Percentiles rank a stretch among this genome's conserved stretches.
Evolutionary conservation across 1,284 basidiomycete species (phyloP).

Genomic region (Sphagnurus paluster): DNA sequence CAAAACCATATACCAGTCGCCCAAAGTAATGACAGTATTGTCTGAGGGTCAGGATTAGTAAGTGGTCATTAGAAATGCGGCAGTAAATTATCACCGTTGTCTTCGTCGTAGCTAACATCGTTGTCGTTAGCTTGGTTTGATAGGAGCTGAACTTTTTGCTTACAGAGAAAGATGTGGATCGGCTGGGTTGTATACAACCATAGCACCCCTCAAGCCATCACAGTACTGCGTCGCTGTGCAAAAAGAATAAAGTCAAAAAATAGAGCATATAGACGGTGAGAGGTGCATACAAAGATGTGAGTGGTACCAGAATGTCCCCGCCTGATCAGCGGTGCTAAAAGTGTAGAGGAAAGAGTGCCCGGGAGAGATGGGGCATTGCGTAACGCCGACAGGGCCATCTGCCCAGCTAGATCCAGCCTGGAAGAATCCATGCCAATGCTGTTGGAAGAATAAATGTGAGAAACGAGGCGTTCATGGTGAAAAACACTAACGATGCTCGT

Average conservation of each 20-base stretch:
- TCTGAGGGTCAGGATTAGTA: constrained; percentile 12
- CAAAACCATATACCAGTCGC: constrained; percentile 24
- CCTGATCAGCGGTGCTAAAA: constrained; percentile 31
- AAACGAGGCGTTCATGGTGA: not conserved
- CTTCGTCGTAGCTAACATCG: constrained; percentile 37
- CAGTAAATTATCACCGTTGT: constrained; percentile 35
- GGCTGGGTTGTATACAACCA: constrained; percentile 45
- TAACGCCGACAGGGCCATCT: constrained; percentile 33
- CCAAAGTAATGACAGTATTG: constrained; percentile 27
- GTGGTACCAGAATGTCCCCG: constrained; percentile 45
- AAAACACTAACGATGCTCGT: constrained; percentile 31
- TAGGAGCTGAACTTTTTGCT: not conserved
- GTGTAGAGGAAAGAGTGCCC: constrained; percentile 31
- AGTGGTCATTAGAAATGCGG: constrained; percentile 1
- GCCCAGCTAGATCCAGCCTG: constrained; percentile 32
- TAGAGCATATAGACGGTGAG: constrained; percentile 24
- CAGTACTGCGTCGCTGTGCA: constrained; percentile 36
- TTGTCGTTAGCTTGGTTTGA: not conserved
- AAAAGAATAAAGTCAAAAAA: not conserved
- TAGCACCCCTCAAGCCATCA: constrained; percentile 45
- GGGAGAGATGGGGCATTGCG: constrained; percentile 40
- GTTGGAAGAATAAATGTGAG: not conserved
- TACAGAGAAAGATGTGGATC: constrained; percentile 34
- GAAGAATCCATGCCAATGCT: constrained; percentile 43
- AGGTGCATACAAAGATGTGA: constrained; percentile 35